Percentiles rank a stretch among this genome's conserved stretches.
Conservation (phyloP, 2,329 filamentous ascomycete species). For the Raffaelea albimanens region DNA sequence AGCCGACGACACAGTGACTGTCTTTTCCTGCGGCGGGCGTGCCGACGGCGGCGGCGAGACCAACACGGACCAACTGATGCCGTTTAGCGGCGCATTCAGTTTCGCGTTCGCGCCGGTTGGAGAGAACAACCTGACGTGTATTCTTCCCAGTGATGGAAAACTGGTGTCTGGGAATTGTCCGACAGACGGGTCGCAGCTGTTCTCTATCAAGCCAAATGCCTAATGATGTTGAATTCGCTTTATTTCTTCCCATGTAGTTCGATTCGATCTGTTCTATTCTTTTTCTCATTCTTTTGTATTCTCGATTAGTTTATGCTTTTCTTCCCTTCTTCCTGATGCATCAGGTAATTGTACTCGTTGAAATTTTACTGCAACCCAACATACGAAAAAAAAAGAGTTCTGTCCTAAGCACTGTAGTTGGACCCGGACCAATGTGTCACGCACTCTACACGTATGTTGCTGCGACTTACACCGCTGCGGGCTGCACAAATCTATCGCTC, state of each 20-base stretch:
- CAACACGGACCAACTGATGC: slow-evolving; percentile 38
- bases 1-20: slow-evolving; percentile 34
- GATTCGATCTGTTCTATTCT: not conserved
- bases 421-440: no score
- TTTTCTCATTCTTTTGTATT: not conserved
- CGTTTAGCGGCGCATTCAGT: slow-evolving; percentile 30
- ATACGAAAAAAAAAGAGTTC: no score
- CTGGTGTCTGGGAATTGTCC: slow-evolving; percentile 21
- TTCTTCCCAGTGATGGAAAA: slow-evolving; percentile 26
- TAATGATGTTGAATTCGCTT: not conserved
- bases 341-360: no score
- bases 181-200: slow-evolving; percentile 20
- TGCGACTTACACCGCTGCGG: no score
- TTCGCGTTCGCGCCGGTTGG: slow-evolving; percentile 36
- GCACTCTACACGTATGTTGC: no score
- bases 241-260: not conserved
- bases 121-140: slow-evolving; percentile 31
- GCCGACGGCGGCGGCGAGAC: slow-evolving; percentile 38
- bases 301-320: not conserved
- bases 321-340: no score
- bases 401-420: no score
- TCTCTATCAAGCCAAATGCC: slow-evolving; percentile 20
- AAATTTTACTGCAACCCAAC: no score
- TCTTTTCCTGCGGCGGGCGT: slow-evolving; percentile 44
- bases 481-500: no score